Base-by-base conservation (phyloP, 2,329 filamentous ascomycete genomes). In the Thyridium curvatum region DNA sequence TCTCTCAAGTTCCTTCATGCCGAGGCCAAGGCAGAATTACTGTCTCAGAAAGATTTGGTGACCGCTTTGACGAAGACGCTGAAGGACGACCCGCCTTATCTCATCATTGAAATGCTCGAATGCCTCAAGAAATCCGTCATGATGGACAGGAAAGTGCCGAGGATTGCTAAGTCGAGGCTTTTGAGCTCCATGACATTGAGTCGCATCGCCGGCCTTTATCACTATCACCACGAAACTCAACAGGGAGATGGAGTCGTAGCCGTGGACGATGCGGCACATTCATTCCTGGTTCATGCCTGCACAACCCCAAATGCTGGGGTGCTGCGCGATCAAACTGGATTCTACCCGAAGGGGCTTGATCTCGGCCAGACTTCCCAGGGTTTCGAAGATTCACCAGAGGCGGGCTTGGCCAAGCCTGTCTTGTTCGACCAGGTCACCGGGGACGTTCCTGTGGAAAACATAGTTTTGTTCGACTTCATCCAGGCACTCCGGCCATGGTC, bases 401-500 rank as follows among this genome's bases (percentile, higher is more conserved):
- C 84, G 33, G 82, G 80, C 1, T 65, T 90, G 8, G 85, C 88
- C 46, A 80, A 73, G 28, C 70, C 86, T 8, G 73, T 81, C 5
- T 84, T 84, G 64, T 79, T 84, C 51, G 78, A 84, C 48, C 80
- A 74, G 44, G 86, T 79, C 51, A 70, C 67, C 32, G 68, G 78
- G 10, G 74, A 81, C 2, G 68, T 89, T 7, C 82, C 84, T 13
- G 79, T 96, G 4, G 82, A 84, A 41, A 97, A 97, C 55, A 75
- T 79, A 26, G 82, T 81, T 1, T 65, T 98, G 3, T 82, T 87
- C 12, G 80, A 87, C 29, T 88, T 97, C 47, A 72, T 86, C 2
- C 80, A 86, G 46, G 83, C 74, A 32, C 71, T 98, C 39, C 82
- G 86, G 7, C 91, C 93, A 7, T 91, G 94, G 71, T 82, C 86